Percentiles rank a stretch among this genome's conserved stretches.
These are phyloP conservation scores for Xylaria sp. DNA, from an alignment of 2,329 filamentous ascomycete genomes.

Conservation along the genomic window DNA sequence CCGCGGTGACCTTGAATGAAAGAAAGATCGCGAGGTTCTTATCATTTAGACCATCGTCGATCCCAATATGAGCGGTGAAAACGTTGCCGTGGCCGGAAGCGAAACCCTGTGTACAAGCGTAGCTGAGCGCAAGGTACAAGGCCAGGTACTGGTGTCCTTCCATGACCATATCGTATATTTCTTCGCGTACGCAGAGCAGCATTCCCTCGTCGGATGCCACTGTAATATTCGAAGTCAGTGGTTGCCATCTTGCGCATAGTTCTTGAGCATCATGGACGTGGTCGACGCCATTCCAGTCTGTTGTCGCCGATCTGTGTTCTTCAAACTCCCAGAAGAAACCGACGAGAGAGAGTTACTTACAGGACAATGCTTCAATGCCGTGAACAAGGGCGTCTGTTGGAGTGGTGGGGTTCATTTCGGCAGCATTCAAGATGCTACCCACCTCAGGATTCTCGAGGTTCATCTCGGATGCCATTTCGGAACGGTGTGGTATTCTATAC, in stretches of 20 bases:
- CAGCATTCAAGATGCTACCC: too few relatives aligned
- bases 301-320: too few relatives aligned
- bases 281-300: not conserved
- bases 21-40: not conserved
- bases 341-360: not conserved
- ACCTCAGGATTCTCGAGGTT: not conserved
- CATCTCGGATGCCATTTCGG: not conserved
- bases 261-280: not conserved
- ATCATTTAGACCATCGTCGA: not conserved
- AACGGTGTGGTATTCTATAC: not conserved
- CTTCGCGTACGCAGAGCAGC: not conserved
- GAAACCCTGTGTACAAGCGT: conserved; percentile 9
- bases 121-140: not conserved
- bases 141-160: not conserved
- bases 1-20: not conserved
- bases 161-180: not conserved
- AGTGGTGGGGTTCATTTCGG: not conserved
- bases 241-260: not conserved
- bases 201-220: not conserved
- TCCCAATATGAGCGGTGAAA: not conserved
- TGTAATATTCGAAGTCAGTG: not conserved
- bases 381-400: not conserved
- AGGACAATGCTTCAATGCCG: not conserved
- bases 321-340: not conserved
- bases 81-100: not conserved